These are phyloP conservation scores for Tricholoma matsutake DNA, from an alignment of 768 basidiomycete genomes.

Conservation along the genomic window DNA sequence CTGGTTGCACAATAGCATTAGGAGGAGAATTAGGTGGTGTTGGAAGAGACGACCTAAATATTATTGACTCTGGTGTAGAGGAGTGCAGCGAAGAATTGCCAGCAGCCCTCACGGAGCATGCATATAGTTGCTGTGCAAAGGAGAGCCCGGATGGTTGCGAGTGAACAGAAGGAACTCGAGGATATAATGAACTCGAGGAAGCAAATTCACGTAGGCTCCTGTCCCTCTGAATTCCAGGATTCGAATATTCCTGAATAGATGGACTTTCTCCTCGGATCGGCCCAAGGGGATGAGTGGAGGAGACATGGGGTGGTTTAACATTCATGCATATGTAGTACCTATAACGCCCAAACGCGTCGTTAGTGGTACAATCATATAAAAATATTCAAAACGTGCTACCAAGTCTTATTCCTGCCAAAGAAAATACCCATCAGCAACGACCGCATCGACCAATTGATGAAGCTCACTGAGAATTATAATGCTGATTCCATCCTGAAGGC, in stretches of 20 bases:
- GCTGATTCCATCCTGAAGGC: conserved; percentile 18
- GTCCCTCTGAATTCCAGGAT: background rate
- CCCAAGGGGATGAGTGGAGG: conserved; percentile 15
- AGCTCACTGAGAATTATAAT: conserved; percentile 18
- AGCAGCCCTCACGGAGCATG: conserved; percentile 7
- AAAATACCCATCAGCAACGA: background rate
- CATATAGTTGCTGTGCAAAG: conserved; percentile 17
- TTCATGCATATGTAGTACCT: conserved; percentile 19
- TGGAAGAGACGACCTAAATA: conserved; percentile 2
- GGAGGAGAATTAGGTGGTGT: conserved; percentile 6
- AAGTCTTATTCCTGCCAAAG: background rate
- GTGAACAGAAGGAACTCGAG: background rate
- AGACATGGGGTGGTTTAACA: conserved; percentile 9
- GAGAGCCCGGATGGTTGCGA: conserved; percentile 7
- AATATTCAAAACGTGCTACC: background rate
- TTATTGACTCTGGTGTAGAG: background rate
- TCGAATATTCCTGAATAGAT: background rate
- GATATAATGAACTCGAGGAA: background rate
- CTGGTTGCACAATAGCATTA: background rate
- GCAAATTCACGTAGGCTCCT: background rate
- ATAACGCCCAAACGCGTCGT: background rate
- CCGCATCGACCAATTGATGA: background rate
- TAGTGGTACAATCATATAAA: background rate
- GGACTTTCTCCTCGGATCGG: background rate
- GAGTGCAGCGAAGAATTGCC: conserved; percentile 1